A percentile compares a stretch with the other conserved stretches of the same genome.
phyloP scores from a whole-genome alignment of 768 basidiomycete genomes.

The Suillus tomentosus region DNA sequence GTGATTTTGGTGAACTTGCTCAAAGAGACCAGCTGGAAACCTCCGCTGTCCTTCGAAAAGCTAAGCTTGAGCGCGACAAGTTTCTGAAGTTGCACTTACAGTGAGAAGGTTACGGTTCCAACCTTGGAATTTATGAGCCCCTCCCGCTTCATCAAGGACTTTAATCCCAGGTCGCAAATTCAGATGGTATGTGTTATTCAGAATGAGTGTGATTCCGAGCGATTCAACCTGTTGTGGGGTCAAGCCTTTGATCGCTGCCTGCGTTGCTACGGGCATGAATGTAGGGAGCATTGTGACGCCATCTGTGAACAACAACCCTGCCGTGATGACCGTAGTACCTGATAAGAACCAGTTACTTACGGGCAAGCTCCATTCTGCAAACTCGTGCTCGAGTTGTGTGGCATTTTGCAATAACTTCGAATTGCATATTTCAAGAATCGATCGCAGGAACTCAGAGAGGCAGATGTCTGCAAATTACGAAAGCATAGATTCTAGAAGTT shows the following conservation, averaged over 20 bases:
- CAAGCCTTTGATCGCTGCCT: conserved; percentile 90
- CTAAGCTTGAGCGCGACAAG: conserved; percentile 8
- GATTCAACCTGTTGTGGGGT: conserved; percentile 83
- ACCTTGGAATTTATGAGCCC: conserved; percentile 89
- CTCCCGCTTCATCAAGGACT: conserved; percentile 72
- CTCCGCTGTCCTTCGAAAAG: conserved; percentile 73
- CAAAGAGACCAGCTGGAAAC: conserved; percentile 85
- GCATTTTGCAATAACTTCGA: conserved; percentile 81
- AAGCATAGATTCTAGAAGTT: neutral
- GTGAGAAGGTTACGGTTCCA: conserved; percentile 88
- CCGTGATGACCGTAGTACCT: conserved; percentile 6
- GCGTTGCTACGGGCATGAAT: conserved; percentile 94
- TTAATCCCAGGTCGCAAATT: conserved; percentile 82
- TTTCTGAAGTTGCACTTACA: conserved; percentile 40
- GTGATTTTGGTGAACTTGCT: conserved; percentile 85
- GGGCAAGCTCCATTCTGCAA: conserved; percentile 80
- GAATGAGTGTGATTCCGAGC: conserved; percentile 77
- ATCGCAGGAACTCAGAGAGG: neutral
- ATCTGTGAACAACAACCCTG: conserved; percentile 44
- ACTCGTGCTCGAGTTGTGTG: conserved; percentile 81
- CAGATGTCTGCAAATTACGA: neutral
- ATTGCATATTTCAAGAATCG: conserved; percentile 56
- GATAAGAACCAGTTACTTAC: conserved; percentile 42
- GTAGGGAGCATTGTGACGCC: conserved; percentile 83
- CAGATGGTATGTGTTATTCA: conserved; percentile 91